phyloP scores from a whole-genome alignment of 345 rosid genomes.

The Moricandia moricandioides region DNA sequence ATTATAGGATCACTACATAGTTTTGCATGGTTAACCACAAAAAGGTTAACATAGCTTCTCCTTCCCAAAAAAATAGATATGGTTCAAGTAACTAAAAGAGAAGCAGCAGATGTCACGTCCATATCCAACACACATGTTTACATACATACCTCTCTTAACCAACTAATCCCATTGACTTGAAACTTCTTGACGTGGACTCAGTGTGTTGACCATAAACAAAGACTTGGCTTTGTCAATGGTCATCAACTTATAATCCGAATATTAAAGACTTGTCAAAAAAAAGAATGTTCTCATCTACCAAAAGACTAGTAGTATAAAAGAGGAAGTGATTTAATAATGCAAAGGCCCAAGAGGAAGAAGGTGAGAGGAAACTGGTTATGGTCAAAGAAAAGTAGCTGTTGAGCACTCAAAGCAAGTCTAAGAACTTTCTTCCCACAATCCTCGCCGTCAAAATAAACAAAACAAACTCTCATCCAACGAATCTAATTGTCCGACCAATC shows the following conservation, averaged over 20 bases:
- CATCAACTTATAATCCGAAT: neutral
- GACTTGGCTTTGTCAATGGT: neutral
- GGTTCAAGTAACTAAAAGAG: no score
- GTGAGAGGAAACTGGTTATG: slow-evolving; percentile 15
- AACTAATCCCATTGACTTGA: neutral
- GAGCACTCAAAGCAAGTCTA: slow-evolving; percentile 7
- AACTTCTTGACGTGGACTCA: neutral
- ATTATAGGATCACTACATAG: no score
- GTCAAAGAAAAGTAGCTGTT: slow-evolving; percentile 20
- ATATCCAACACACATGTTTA: neutral
- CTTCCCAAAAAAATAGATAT: no score
- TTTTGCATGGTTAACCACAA: no score
- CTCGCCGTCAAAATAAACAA: neutral
- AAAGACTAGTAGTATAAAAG: neutral
- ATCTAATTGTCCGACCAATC: slow-evolving; percentile 22
- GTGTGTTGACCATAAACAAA: neutral
- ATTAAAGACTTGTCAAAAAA: neutral
- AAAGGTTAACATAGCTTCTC: no score
- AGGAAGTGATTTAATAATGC: neutral
- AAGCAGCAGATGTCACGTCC: neutral
- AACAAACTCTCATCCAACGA: slow-evolving; percentile 14
- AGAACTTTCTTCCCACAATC: slow-evolving; percentile 19
- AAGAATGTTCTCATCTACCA: neutral
- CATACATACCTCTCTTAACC: neutral
- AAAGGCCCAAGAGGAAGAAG: slow-evolving; percentile 3